Evolutionary conservation across 1,284 basidiomycete species (phyloP), one percentile per base, ranked within the genome.

Genomic region (Xerocomus amazonicus): DNA sequence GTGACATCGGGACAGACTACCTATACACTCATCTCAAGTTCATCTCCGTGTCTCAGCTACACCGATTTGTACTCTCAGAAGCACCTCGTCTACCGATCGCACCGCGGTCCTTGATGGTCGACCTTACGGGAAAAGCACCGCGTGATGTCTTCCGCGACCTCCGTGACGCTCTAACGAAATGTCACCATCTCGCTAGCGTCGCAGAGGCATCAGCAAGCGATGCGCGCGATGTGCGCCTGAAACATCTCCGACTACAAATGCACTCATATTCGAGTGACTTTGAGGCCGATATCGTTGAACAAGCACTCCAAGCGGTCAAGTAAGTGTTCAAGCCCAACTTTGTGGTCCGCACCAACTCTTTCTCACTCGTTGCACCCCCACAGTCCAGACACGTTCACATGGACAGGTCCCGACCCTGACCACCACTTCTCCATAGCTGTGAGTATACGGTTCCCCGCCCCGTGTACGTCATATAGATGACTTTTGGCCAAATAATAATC

Each of bases 371-470:
- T 13, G n/a, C 17, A 31, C 27, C 14, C 14, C 3, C 40, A 26
- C 41, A 83, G 81, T 51, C 77, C 80, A 33, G 67, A 62, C 46
- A 61, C 54, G 16, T 81, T 83, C 55, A 65, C 66, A 17, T 83
- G 81, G 81, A 74, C 69, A 29, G 78, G 80, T 6, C 79, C 78
- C 6, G 79, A 81, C 54, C 79, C 81, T 28, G 73, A 73, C 16
- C 79, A 82, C 54, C 77, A 82, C 57, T 80, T 81, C 59, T 80
- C 80, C 1, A 79, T 70, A 14, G 78, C 80, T 16, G 81, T 81
- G 58, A 58, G 77, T 69, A 27, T 31, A 13, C 28, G 27, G 27
- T 32, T 35, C 34, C 36, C 27, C 28, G 13, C 48, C 47, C 38
- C 47, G 43, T 33, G 33, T 44, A 28, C 16, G 7, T 41, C 31